Conservation (phyloP, 345 rosid species). For the Geranium brycei region DNA sequence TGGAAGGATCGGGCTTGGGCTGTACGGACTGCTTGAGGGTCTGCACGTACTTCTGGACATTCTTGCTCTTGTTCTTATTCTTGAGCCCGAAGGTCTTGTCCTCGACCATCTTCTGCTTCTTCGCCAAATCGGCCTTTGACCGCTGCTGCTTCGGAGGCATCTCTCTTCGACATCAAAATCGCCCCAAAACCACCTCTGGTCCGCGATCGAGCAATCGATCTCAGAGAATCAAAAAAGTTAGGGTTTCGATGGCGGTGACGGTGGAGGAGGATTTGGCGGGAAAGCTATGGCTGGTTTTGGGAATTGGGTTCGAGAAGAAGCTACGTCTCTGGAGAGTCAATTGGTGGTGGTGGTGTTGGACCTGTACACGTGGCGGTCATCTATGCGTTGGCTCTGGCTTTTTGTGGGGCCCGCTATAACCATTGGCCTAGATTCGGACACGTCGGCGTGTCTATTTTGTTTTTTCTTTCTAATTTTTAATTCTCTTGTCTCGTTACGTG, state of each 20-base stretch:
- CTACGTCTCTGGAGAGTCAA: not conserved
- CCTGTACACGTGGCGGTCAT: not conserved
- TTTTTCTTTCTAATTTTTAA: too few relatives aligned
- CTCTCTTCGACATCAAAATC: slow-evolving; percentile 33
- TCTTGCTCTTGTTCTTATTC: slow-evolving; percentile 66
- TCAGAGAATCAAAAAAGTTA: too few relatives aligned
- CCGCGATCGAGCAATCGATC: not conserved
- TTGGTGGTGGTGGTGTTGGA: not conserved
- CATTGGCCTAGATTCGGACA: too few relatives aligned
- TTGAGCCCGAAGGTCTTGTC: slow-evolving; percentile 79
- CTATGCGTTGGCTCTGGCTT: not conserved
- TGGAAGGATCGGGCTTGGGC: slow-evolving; percentile 36
- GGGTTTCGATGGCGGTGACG: not conserved
- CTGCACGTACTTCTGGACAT: slow-evolving; percentile 59
- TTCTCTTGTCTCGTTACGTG: too few relatives aligned
- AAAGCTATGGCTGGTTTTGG: not conserved
- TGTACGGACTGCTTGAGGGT: slow-evolving; percentile 46
- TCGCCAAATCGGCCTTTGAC: slow-evolving; percentile 48
- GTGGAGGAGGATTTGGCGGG: not conserved
- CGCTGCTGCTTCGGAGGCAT: slow-evolving; percentile 60
- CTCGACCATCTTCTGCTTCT: slow-evolving; percentile 69
- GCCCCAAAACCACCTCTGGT: not conserved
- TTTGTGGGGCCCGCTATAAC: not conserved
- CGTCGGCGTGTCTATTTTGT: too few relatives aligned
- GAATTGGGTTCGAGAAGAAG: not conserved